A percentile compares a stretch with the other conserved stretches of the same genome.
Conservation (phyloP, 129 eudicot species). For the Lonicera japonica region DNA sequence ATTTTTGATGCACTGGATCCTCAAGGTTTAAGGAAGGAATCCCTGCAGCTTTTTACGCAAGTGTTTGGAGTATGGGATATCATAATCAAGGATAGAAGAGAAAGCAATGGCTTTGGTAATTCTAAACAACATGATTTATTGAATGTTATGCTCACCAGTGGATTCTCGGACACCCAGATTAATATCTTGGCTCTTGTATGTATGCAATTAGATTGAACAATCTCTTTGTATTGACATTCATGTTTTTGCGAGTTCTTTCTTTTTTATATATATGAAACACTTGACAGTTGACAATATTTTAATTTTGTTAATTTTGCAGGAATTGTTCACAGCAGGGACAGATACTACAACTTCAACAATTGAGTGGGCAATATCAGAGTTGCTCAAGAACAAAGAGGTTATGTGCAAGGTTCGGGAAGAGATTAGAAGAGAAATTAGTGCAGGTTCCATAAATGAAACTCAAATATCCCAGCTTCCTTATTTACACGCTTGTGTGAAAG, state of each 20-base stretch:
- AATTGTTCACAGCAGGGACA: conserved; percentile 45
- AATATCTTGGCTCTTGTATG: conserved; percentile 31
- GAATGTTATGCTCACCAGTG: conserved; percentile 31
- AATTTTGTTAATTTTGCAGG: conserved; percentile 17
- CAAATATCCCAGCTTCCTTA: conserved; percentile 35
- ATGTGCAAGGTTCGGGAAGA: conserved; percentile 20
- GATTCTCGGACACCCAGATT: conserved; percentile 30
- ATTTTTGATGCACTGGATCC: conserved; percentile 22
- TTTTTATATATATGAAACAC: background rate
- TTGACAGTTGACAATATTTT: background rate
- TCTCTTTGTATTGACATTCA: too few species aligned
- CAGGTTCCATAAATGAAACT: conserved; percentile 31
- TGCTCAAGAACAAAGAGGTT: conserved; percentile 25
- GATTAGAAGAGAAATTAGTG: background rate
- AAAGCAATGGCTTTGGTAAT: background rate
- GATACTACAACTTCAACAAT: conserved; percentile 28
- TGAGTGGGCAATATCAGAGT: conserved; percentile 43
- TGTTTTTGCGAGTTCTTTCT: background rate
- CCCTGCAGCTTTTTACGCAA: conserved; percentile 3
- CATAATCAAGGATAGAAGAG: conserved; percentile 24
- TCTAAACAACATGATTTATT: conserved; percentile 21
- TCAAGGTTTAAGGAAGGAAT: conserved; percentile 19
- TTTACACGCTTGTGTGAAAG: conserved; percentile 50
- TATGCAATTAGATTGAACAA: background rate
- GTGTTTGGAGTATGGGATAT: conserved; percentile 16